phyloP scores from a whole-genome alignment of 2,329 filamentous ascomycete genomes.

The Alternaria infectoria region DNA sequence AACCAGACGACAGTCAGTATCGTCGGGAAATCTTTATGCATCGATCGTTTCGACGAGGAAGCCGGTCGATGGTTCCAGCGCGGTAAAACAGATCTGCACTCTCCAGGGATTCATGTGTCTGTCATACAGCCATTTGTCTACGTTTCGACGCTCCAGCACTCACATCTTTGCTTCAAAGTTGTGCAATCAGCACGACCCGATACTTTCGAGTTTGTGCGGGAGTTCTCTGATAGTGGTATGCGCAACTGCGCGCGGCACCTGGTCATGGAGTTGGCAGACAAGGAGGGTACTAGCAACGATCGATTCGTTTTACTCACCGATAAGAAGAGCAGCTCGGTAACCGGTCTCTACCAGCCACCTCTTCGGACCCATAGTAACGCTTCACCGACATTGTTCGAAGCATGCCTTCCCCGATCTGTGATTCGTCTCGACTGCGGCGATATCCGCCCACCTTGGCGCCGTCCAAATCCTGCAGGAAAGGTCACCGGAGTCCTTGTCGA shows the following conservation, averaged over 20 bases:
- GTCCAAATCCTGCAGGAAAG: slow-evolving; percentile 17
- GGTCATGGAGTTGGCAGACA: slow-evolving; percentile 19
- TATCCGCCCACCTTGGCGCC: slow-evolving; percentile 48
- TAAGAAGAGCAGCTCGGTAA: slow-evolving; percentile 38
- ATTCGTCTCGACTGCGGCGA: slow-evolving; percentile 59
- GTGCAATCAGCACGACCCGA: slow-evolving; percentile 40
- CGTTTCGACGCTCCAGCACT: slow-evolving; percentile 62
- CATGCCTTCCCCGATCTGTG: slow-evolving; percentile 50
- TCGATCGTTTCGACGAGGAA: slow-evolving; percentile 38
- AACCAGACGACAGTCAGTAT: slow-evolving; percentile 33
- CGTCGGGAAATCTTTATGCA: slow-evolving; percentile 31
- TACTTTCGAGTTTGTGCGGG: slow-evolving; percentile 23
- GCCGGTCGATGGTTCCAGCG: slow-evolving; percentile 50
- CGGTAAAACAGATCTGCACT: slow-evolving; percentile 52
- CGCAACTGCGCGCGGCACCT: slow-evolving; percentile 37
- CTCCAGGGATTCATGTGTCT: slow-evolving; percentile 58
- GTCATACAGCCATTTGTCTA: slow-evolving; percentile 56
- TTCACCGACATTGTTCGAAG: slow-evolving; percentile 50
- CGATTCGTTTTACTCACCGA: slow-evolving; percentile 43
- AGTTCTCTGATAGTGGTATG: slow-evolving; percentile 41
- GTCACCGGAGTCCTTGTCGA: slow-evolving; percentile 50
- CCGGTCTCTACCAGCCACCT: slow-evolving; percentile 37
- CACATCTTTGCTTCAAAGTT: slow-evolving; percentile 57
- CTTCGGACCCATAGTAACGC: slow-evolving; percentile 26
- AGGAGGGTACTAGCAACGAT: background rate